A percentile compares a stretch with the other conserved stretches of the same genome.
phyloP scores from a whole-genome alignment of 345 rosid species.

The Citrus sp. region DNA sequence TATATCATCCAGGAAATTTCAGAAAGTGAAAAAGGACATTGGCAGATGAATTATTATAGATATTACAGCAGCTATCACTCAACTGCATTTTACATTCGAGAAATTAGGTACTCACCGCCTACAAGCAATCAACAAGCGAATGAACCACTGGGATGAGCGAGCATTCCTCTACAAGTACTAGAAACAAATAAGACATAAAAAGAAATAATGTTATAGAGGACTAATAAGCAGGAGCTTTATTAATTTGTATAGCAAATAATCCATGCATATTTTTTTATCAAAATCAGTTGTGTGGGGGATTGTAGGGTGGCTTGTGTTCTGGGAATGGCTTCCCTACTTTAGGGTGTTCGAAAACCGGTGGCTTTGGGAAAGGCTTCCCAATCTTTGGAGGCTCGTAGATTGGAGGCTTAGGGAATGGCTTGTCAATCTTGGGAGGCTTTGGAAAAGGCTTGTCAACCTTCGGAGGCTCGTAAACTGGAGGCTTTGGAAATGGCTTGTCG shows the following conservation, averaged over 20 bases:
- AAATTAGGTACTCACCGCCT: not conserved
- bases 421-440: not conserved
- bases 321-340: not conserved
- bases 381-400: conserved; percentile 7
- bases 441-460: too few species aligned
- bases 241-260: not conserved
- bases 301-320: not conserved
- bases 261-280: not conserved
- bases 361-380: not conserved
- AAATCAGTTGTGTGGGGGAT: conserved; percentile 5
- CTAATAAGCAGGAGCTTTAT: conserved; percentile 7
- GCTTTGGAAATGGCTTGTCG: not conserved
- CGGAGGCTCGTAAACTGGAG: not conserved
- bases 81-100: not conserved
- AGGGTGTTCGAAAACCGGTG: too few species aligned
- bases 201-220: not conserved
- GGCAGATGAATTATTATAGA: not conserved
- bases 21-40: not conserved
- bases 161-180: not conserved
- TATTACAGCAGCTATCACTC: not conserved
- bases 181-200: not conserved
- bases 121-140: not conserved
- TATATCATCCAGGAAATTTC: not conserved
- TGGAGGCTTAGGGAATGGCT: conserved; percentile 1
- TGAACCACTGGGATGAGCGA: too few species aligned